Percentiles rank a stretch among this genome's conserved stretches.
These are phyloP conservation scores for Talaromyces sp. DNA, from an alignment of 2,329 filamentous ascomycete species.

Conservation along the genomic window DNA sequence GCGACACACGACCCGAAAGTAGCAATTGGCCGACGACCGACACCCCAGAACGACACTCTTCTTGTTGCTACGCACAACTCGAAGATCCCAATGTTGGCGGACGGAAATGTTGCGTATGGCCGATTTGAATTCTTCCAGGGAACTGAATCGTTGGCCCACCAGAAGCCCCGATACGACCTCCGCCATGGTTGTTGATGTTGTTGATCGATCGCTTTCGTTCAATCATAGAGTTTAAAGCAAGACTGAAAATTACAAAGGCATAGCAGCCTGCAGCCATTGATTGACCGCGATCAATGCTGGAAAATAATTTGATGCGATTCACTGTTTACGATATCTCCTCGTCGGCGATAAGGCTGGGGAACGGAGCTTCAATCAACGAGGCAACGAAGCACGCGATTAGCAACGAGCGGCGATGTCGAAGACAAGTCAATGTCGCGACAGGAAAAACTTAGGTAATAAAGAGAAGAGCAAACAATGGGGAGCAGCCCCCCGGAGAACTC, in stretches of 20 bases:
- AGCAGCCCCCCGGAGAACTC: not conserved
- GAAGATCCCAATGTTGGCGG: constrained; percentile 40
- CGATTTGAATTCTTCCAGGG: constrained; percentile 39
- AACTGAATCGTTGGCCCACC: constrained; percentile 37
- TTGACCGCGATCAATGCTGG: not conserved
- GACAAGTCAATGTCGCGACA: constrained; percentile 6
- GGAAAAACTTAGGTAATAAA: not conserved
- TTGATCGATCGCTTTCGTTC: not conserved
- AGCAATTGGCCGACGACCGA: constrained; percentile 37
- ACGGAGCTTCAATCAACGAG: constrained; percentile 10
- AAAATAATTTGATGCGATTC: not conserved
- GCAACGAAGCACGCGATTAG: not conserved
- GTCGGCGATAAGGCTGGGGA: constrained; percentile 12
- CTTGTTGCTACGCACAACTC: constrained; percentile 40
- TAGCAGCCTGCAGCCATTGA: constrained; percentile 15
- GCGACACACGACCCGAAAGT: constrained; percentile 40
- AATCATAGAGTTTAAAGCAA: not conserved
- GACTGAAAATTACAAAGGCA: not conserved
- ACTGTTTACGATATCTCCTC: not conserved
- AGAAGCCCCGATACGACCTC: constrained; percentile 41
- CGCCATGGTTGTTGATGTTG: constrained; percentile 24
- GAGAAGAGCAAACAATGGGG: constrained; percentile 4
- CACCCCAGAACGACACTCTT: constrained; percentile 42
- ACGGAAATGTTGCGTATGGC: constrained; percentile 40
- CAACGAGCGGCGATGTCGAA: constrained; percentile 3